A percentile compares a stretch with the other conserved stretches of the same genome.
Conservation (phyloP, 31 red algal species). For the Asparagopsis taxiformis region DNA sequence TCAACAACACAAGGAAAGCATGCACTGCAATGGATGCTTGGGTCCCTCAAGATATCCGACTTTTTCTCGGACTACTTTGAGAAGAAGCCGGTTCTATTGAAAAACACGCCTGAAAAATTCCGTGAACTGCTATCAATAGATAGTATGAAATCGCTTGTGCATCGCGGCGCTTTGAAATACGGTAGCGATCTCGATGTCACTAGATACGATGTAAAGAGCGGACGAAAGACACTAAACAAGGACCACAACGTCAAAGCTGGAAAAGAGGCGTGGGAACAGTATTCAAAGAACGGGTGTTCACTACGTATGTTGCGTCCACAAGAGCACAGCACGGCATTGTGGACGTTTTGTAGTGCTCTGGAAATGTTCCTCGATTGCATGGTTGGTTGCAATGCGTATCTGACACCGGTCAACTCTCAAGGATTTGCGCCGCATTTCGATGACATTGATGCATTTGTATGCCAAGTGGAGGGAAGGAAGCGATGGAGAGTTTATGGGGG, state of each 20-base stretch:
- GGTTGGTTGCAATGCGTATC: conserved; percentile 74
- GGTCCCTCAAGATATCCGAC: neutral
- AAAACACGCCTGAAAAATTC: conserved; percentile 29
- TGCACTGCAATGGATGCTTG: conserved; percentile 54
- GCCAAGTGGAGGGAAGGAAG: conserved; percentile 64
- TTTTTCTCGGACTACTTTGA: conserved; percentile 63
- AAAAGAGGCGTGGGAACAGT: conserved; percentile 45
- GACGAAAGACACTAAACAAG: conserved; percentile 22
- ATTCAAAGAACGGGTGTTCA: conserved; percentile 41
- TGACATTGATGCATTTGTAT: conserved; percentile 82
- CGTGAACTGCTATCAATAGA: conserved; percentile 21
- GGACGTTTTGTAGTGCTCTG: conserved; percentile 38
- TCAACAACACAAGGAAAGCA: conserved; percentile 25
- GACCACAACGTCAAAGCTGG: neutral
- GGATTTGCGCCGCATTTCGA: conserved; percentile 89
- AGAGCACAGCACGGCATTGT: conserved; percentile 31
- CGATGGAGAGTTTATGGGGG: conserved; percentile 68
- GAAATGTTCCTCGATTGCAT: conserved; percentile 63
- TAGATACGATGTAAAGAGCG: conserved; percentile 19
- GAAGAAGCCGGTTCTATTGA: conserved; percentile 37
- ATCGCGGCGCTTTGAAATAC: conserved; percentile 13
- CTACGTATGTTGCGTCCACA: conserved; percentile 73
- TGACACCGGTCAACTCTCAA: conserved; percentile 55
- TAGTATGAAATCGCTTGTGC: conserved; percentile 12
- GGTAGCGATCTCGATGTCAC: conserved; percentile 65